Evolutionary conservation across 1,284 basidiomycete genomes (phyloP).

Genomic region (Caloboletus firmus): DNA sequence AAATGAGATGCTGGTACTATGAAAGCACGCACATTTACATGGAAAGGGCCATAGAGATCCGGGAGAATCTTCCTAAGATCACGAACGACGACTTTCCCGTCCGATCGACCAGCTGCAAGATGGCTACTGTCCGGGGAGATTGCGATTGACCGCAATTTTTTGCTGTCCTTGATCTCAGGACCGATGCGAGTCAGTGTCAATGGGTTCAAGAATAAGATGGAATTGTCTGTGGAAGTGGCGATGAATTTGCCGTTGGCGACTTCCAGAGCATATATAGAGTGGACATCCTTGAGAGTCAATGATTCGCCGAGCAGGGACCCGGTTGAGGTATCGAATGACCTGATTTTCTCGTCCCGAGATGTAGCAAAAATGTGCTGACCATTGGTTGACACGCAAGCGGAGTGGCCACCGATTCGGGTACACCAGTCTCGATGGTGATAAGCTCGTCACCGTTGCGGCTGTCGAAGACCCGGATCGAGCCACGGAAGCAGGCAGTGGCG

Average conservation of each 20-base stretch:
- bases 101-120: background rate
- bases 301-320: background rate
- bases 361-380: background rate
- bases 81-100: background rate
- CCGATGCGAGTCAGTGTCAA: no score
- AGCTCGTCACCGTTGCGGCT: background rate
- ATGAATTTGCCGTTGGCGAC: background rate
- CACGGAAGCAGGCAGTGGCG: background rate
- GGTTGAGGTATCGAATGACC: background rate
- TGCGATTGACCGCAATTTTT: no score
- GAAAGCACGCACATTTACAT: no score
- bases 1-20: no score
- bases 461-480: background rate
- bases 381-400: background rate
- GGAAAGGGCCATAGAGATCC: no score
- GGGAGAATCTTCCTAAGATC: no score
- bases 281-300: background rate
- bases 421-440: background rate
- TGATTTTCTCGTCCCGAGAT: background rate
- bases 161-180: no score
- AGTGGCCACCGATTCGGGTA: no score
- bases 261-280: background rate
- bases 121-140: no score
- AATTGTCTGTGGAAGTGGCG: accelerated
- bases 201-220: background rate